Conservation (phyloP, 805 yeast genomes). For the Myxozyma mucilagina region DNA sequence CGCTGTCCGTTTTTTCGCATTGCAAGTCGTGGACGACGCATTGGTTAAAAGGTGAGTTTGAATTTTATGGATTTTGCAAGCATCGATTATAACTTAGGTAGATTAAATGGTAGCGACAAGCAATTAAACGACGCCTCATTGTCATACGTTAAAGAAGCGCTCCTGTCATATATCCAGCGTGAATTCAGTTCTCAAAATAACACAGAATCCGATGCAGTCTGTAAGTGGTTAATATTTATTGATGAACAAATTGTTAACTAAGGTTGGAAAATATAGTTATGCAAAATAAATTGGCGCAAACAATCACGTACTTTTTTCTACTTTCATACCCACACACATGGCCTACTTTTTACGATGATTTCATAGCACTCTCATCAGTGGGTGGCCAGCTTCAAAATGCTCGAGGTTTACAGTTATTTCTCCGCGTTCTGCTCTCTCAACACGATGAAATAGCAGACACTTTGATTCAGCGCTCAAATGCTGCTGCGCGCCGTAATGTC, state of each 20-base stretch:
- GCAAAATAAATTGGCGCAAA: conserved; percentile 56
- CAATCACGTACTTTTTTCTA: conserved; percentile 55
- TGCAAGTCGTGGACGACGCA: conserved; percentile 67
- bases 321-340: conserved; percentile 51
- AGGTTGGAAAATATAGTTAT: conserved; percentile 9
- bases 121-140: conserved; percentile 49
- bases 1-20: conserved; percentile 62
- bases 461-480: conserved; percentile 64
- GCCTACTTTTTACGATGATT: conserved; percentile 53
- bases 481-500: conserved; percentile 63
- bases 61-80: not conserved
- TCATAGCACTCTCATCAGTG: conserved; percentile 44
- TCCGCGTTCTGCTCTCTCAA: conserved; percentile 69
- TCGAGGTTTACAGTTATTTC: conserved; percentile 65
- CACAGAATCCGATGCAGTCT: conserved; percentile 20
- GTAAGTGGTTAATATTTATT: conserved; percentile 21
- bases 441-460: conserved; percentile 95
- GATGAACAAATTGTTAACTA: not conserved
- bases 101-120: conserved; percentile 9
- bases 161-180: conserved; percentile 49
- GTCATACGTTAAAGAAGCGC: conserved; percentile 47
- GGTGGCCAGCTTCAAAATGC: conserved; percentile 40
- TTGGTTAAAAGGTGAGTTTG: conserved; percentile 40
- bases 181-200: conserved; percentile 21
- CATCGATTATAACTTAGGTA: not conserved